These are phyloP conservation scores for Bjerkandera adusta DNA, from an alignment of 1,284 basidiomycete genomes.

Conservation along the genomic window DNA sequence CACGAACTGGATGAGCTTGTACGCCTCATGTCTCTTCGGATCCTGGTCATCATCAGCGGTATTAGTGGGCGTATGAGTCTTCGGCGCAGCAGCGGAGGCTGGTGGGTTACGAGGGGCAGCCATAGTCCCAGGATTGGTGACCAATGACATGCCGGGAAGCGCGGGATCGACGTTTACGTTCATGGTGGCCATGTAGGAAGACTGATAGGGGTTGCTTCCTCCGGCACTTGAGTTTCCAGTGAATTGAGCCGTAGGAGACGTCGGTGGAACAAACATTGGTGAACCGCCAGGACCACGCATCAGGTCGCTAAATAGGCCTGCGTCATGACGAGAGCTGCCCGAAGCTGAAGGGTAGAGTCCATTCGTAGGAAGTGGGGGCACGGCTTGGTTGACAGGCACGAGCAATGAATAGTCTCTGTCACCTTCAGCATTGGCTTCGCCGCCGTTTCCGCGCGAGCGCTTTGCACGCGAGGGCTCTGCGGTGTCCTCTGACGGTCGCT, in stretches of 20 bases:
- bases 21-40: constrained; percentile 72
- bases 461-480: constrained; percentile 40
- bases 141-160: constrained; percentile 46
- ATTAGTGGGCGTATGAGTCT: constrained; percentile 17
- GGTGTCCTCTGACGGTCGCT: constrained; percentile 53
- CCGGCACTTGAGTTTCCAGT: constrained; percentile 23
- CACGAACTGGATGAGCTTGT: constrained; percentile 76
- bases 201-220: constrained; percentile 43
- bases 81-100: constrained; percentile 9
- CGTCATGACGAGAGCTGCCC: constrained; percentile 40
- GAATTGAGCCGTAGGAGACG: constrained; percentile 35
- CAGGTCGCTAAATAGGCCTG: constrained; percentile 55
- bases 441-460: constrained; percentile 42
- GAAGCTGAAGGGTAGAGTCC: constrained; percentile 28
- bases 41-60: constrained; percentile 52
- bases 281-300: constrained; percentile 56
- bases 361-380: constrained; percentile 37
- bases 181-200: constrained; percentile 42
- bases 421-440: constrained; percentile 40
- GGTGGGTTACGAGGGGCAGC: constrained; percentile 24
- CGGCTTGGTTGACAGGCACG: constrained; percentile 45
- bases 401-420: constrained; percentile 53
- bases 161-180: constrained; percentile 54
- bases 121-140: constrained; percentile 30
- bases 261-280: constrained; percentile 58